phyloP scores from a whole-genome alignment of 1,139 yeast genomes.

The Suhomyces ambrosiae region DNA sequence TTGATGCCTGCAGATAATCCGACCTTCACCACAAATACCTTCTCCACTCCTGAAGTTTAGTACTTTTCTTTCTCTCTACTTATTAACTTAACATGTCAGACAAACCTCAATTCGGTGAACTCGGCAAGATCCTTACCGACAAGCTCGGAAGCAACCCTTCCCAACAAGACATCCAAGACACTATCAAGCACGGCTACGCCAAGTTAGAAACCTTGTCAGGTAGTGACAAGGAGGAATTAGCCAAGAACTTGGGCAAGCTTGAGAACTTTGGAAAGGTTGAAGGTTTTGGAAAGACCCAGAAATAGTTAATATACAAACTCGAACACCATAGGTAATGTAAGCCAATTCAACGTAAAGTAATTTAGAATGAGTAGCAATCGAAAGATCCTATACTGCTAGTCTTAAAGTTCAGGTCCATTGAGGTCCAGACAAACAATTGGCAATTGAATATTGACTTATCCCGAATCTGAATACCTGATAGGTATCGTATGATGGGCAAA shows the following conservation, averaged over 20 bases:
- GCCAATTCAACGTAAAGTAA: not conserved
- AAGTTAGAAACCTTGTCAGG: slow-evolving; percentile 15
- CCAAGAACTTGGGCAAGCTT: slow-evolving; percentile 16
- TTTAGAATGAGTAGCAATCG: too few species aligned
- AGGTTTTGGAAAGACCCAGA: slow-evolving; percentile 7
- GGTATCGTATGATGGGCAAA: too few species aligned
- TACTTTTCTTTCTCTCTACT: not conserved
- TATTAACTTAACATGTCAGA: slow-evolving; percentile 8
- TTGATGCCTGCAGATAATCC: too few species aligned
- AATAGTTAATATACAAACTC: slow-evolving; percentile 9
- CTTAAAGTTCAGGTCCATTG: too few species aligned
- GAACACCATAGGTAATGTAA: slow-evolving; percentile 8
- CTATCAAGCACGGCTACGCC: slow-evolving; percentile 16
- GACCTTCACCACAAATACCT: too few species aligned
- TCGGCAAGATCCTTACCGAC: slow-evolving; percentile 23
- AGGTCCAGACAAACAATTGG: too few species aligned
- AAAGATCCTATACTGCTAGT: too few species aligned
- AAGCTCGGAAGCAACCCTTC: slow-evolving; percentile 16
- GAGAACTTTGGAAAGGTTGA: slow-evolving; percentile 13
- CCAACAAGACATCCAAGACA: slow-evolving; percentile 11
- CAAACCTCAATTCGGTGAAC: slow-evolving; percentile 26
- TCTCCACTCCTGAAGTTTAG: not conserved
- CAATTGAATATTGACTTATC: too few species aligned
- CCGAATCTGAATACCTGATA: too few species aligned
- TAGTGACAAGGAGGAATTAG: slow-evolving; percentile 14